These are phyloP conservation scores for Gossypium aridum DNA, from an alignment of 441 rosid species.

Conservation along the genomic window DNA sequence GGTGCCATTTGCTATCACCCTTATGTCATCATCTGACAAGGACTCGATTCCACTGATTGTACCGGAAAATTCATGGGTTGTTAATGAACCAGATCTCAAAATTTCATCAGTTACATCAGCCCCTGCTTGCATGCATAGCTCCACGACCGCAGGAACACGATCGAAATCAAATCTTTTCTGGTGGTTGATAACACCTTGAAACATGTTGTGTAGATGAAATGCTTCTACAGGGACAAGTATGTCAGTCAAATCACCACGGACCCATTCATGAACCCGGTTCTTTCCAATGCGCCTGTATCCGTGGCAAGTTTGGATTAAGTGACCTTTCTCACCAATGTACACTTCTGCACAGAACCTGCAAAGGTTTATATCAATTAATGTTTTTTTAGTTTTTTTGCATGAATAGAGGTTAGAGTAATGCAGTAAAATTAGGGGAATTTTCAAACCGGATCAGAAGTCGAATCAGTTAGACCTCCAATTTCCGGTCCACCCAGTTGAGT, in stretches of 20 bases:
- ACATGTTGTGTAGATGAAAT: slow-evolving; percentile 47
- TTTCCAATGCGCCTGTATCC: slow-evolving; percentile 56
- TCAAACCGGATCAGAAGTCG: neutral
- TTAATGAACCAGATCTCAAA: slow-evolving; percentile 11
- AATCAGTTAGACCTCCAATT: neutral
- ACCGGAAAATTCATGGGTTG: slow-evolving; percentile 10
- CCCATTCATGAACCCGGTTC: slow-evolving; percentile 75
- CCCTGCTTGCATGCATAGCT: slow-evolving; percentile 84
- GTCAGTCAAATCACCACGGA: slow-evolving; percentile 56
- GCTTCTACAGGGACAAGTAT: slow-evolving; percentile 61
- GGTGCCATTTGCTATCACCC: slow-evolving; percentile 42
- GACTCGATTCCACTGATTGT: slow-evolving; percentile 26
- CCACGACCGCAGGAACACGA: slow-evolving; percentile 70
- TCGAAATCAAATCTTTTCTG: slow-evolving; percentile 65
- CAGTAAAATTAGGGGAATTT: neutral
- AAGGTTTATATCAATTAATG: neutral
- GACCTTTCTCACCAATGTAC: slow-evolving; percentile 70
- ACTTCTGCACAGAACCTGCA: slow-evolving; percentile 82
- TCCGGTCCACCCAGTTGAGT: neutral
- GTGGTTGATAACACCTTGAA: slow-evolving; percentile 58
- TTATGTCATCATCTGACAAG: slow-evolving; percentile 36
- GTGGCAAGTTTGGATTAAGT: slow-evolving; percentile 64
- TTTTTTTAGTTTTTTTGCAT: neutral
- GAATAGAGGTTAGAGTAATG: neutral
- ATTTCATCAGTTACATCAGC: slow-evolving; percentile 31